Base-by-base conservation (phyloP, 1,284 basidiomycete genomes). In the Xerocomus alliaceus region DNA sequence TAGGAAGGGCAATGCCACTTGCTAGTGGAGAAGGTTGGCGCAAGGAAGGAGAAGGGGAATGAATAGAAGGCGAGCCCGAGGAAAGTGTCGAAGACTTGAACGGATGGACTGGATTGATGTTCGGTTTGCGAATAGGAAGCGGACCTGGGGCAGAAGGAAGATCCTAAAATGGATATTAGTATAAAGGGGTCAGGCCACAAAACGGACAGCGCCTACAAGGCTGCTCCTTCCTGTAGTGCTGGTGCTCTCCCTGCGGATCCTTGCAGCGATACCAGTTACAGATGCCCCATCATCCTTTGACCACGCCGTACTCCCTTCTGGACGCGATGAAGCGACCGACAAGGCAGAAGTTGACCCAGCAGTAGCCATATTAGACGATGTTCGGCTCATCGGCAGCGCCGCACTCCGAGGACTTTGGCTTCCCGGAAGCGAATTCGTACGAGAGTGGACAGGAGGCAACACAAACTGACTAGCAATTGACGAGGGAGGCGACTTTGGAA, bases 21-120 rank as follows among this genome's bases (percentile, higher is more conserved):
- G 79, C 65, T 18, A 82, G 71, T 2, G 82, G 81, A 7, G 81
- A 83, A 4, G 80, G 71, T 41, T 81, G 80, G 17, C 81, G 78
- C 5, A 81, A 72, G 5, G 83, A 83, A 5, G 83, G 79, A 0
- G 82, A 82, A 1, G 82, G 78, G 0, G 81, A 83, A 65, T 83
- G 80, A 1, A 84, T 70, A 4, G 83, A 83, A 0, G 83, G 82
- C 54, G 75, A 83, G 10, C 81, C 81, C 1, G 83, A 86, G 0
- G 86, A 85, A 20, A 91, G 78, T 0, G 89, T 88, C 48, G 85
- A 85, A 6, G 87, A 84, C 71, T 90, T 91, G 82, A 91, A 91
- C 8, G 87, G 86, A 65, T 87, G 81, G 1, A 87, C 80, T 0
- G 82, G 76, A 57, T 80, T 82, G 34, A 87, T 77, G 31, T 78